Base-by-base conservation (phyloP, 352 stramenopile genomes). In the Halophytophthora polymorphica region DNA sequence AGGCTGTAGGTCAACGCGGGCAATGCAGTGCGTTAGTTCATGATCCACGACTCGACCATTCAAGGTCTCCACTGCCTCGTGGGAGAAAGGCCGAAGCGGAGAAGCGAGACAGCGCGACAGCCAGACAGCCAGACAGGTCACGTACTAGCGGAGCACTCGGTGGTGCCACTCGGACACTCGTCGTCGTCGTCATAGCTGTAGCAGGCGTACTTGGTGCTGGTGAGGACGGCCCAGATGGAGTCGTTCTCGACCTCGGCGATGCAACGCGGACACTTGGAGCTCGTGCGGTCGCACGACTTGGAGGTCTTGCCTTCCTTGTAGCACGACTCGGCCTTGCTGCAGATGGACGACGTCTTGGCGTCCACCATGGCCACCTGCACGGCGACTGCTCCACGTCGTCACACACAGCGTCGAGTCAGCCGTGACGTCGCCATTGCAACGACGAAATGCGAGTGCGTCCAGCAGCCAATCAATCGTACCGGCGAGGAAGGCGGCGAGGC, bases 191-290 rank as follows among this genome's bases (percentile, higher is more conserved):
- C 31, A 22, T 66, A 61, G 22, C 58, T 50, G 61, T 77, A 71
- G 61, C 75, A 86, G n/a, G 55, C 58, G 64, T 76, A 82, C 49
- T 78, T 61, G 17, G 59, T 68, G 22, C 14, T 59, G n/a, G 66
- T 46, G 28, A 76, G 3, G 6, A 17, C 36, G 8, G 58, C 6
- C 48, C 55, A 62, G 8, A 64, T 28, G 6, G 52, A 59, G 28
- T 70, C 47, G 28, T 47, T 65, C 14, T 72, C 45, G 28, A 55
- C 58, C 45, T 71, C 50, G 19, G 25, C 51, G 19, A 86, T 18
- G 31, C 74, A 86, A 28, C 54, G 69, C n/a, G 75, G 65, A 47
- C 74, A 86, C 31, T 59, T 69, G 36, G 63, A 64, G 37, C 64
- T 56, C 6, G 56, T 64, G 17, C 69, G 69, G 56, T 83, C 48